These are phyloP conservation scores for Trichoderma erinaceum DNA, from an alignment of 495 filamentous ascomycete species.

Conservation along the genomic window DNA sequence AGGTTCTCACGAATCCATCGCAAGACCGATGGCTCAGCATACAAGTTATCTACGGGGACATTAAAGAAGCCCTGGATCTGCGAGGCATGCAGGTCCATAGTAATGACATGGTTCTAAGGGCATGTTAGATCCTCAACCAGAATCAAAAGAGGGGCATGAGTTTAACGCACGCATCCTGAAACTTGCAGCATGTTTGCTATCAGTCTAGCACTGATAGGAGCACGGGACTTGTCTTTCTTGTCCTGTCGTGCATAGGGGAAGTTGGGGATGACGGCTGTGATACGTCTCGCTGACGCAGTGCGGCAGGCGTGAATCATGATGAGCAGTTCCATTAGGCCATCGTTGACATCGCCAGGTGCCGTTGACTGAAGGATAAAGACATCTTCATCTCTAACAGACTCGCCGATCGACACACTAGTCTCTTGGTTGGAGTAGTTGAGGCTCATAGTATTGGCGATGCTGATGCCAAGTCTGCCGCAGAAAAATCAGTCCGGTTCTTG, in stretches of 20 bases:
- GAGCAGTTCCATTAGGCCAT: slow-evolving; percentile 95
- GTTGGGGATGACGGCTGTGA: slow-evolving; percentile 90
- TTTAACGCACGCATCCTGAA: slow-evolving; percentile 49
- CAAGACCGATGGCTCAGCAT: slow-evolving; percentile 89
- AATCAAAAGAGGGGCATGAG: not conserved
- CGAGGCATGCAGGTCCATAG: slow-evolving; percentile 76
- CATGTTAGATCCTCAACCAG: slow-evolving; percentile 29
- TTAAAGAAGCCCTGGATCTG: slow-evolving; percentile 96
- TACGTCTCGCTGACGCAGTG: slow-evolving; percentile 83
- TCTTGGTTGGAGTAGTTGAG: slow-evolving; percentile 98
- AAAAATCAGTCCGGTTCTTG: slow-evolving; percentile 19
- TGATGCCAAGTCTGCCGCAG: slow-evolving; percentile 71
- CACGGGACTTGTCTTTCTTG: slow-evolving; percentile 95
- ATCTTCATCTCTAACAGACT: slow-evolving; percentile 95
- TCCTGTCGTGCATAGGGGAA: slow-evolving; percentile 99
- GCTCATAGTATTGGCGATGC: slow-evolving; percentile 91
- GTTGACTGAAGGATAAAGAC: slow-evolving; percentile 98
- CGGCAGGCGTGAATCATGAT: slow-evolving; percentile 99
- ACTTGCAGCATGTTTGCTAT: slow-evolving; percentile 98
- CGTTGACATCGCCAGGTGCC: slow-evolving; percentile 93
- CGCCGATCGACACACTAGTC: slow-evolving; percentile 92
- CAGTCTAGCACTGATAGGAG: slow-evolving; percentile 83
- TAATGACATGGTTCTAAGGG: slow-evolving; percentile 72
- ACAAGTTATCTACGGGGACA: slow-evolving; percentile 94
- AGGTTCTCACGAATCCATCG: slow-evolving; percentile 88